These are phyloP conservation scores for Eimeria tenella DNA, from an alignment of 169 alveolate species.

Conservation along the genomic window DNA sequence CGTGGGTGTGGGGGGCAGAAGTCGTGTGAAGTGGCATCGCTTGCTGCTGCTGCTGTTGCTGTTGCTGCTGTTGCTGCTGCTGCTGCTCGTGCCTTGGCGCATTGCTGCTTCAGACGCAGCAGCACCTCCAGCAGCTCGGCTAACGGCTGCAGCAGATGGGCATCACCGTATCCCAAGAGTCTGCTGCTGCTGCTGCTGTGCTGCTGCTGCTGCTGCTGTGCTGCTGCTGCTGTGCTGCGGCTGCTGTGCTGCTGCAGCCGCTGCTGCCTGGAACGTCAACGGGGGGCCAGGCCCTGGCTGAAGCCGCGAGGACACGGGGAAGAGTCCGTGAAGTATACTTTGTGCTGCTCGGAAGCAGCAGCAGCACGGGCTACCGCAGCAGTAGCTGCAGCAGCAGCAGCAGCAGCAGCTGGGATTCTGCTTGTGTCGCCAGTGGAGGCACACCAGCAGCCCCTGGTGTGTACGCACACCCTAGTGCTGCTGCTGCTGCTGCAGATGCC, in stretches of 20 bases:
- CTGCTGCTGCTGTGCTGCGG: conserved; percentile 27
- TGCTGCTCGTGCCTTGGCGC: conserved; percentile 24
- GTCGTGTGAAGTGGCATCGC: conserved; percentile 37
- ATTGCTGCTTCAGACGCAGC: conserved; percentile 30
- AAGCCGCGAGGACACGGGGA: too few species aligned
- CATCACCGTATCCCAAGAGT: neutral
- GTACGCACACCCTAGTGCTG: neutral
- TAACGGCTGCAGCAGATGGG: neutral
- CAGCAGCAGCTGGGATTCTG: neutral
- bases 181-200: conserved; percentile 41
- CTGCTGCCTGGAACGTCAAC: neutral
- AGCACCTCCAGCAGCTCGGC: conserved; percentile 33
- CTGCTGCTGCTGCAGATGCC: conserved; percentile 3
- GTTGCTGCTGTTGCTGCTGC: conserved; percentile 46
- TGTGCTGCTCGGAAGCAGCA: too few species aligned
- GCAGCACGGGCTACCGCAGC: too few species aligned
- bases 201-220: conserved; percentile 28
- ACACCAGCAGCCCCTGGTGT: too few species aligned
- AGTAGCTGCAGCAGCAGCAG: neutral
- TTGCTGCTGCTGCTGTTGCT: conserved; percentile 28
- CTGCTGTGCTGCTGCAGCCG: neutral
- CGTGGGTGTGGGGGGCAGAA: conserved; percentile 26
- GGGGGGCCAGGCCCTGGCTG: too few species aligned
- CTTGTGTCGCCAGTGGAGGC: too few species aligned
- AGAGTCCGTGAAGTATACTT: too few species aligned